phyloP scores from a whole-genome alignment of 139 green algal genomes.

The Asterochloris erici region DNA sequence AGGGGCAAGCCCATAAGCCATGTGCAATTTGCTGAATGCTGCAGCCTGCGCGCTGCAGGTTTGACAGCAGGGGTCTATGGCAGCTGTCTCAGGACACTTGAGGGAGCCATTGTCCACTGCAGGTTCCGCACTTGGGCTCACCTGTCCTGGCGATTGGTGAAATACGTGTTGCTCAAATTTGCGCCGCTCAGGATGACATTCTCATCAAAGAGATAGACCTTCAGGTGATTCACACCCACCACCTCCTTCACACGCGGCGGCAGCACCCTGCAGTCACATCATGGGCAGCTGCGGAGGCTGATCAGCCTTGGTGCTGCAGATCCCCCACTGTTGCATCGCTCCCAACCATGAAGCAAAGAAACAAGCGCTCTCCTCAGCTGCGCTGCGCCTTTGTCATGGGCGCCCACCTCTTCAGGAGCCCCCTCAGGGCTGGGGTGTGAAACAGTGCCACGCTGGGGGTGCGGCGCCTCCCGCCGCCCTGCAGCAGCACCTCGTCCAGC shows the following conservation, averaged over 20 bases:
- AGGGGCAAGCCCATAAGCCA: no score
- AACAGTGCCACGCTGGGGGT: constrained; percentile 22
- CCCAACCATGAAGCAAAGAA: neutral
- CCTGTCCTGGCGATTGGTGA: constrained; percentile 46
- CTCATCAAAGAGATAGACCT: constrained; percentile 54
- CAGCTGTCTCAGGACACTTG: no score
- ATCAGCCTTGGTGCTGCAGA: no score
- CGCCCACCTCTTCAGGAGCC: constrained; percentile 26
- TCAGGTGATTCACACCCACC: constrained; percentile 41
- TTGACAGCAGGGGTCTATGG: no score
- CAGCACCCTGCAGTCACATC: constrained; percentile 27
- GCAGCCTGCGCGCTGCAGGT: no score
- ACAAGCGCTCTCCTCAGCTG: neutral
- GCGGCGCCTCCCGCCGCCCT: neutral
- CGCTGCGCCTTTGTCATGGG: neutral
- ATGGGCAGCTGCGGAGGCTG: neutral
- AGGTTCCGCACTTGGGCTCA: neutral
- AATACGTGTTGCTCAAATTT: constrained; percentile 52
- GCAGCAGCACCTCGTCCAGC: constrained; percentile 16
- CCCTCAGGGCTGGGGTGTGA: constrained; percentile 28
- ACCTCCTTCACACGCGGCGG: constrained; percentile 33
- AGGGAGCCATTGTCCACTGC: no score
- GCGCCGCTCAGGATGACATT: constrained; percentile 46
- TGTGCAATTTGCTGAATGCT: no score
- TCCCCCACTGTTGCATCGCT: neutral